Base-by-base conservation (phyloP, 31 red algal genomes). In the Odonthalia washingtoniensis region DNA sequence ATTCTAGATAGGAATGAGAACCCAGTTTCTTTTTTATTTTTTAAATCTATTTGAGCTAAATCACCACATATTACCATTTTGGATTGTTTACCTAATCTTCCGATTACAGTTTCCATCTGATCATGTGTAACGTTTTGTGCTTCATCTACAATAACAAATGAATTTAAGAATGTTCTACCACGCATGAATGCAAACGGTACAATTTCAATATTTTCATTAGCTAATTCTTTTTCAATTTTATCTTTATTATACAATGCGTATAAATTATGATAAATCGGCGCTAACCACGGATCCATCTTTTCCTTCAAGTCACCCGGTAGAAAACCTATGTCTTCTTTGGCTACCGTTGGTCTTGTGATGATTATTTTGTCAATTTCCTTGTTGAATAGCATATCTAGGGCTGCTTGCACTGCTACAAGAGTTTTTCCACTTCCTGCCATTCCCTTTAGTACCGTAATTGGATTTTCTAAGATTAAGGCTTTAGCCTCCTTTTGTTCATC, bases 131-230 rank as follows among this genome's bases (percentile, higher is more conserved):
- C 76, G 46, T 86, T 86, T 77, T 86, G 83, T 27, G 37, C 43
- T 77, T 86, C 83, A 77, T 86, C 83, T 31, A 86, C 43, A 64
- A 86, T 86, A 34, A 86, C 41, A 45, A 52, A 75, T 26, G 83
- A 27, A 38, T 77, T 36, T 24, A 24, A 34, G 33, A 86, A 45
- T 33, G 83, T 86, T 26, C 83, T 64, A 24, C 83, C 83, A 32
- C 83, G 68, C 83, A 86, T 86, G 44, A 37, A 86, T 34, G 83
- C 83, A 24, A 86, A 43, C 35, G 83, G 83, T 36, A 44, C 68
- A 27, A 86, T 43, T 65, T 86, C 83, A 62, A 86, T 86, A 52
- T 37, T 77, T 35, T 45, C 40, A 45, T 32, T 17, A 28, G 39
- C 72, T 24, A 77, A 31, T n/a, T 28, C 21, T 26, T 64, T 34